Percentiles rank a stretch among this genome's conserved stretches.
phyloP scores from a whole-genome alignment of 2,329 filamentous ascomycete species.

The Diplodia seriata region DNA sequence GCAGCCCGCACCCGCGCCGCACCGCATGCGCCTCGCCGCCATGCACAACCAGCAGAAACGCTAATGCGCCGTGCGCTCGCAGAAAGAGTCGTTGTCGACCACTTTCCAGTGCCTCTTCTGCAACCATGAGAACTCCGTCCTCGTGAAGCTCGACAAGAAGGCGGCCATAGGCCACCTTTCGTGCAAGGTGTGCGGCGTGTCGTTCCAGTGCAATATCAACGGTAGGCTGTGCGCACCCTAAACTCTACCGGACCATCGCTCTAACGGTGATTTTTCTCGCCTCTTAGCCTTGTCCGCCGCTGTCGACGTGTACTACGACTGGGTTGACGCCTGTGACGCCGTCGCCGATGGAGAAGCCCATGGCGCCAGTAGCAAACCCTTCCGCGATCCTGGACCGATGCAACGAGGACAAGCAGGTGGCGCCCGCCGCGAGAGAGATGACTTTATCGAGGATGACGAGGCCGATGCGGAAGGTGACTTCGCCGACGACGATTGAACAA shows the following conservation, averaged over 20 bases:
- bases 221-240: slow-evolving; percentile 62
- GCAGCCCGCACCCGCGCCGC: slow-evolving; percentile 16
- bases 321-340: slow-evolving; percentile 91
- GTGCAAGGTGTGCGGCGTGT: slow-evolving; percentile 93
- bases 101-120: slow-evolving; percentile 98
- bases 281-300: slow-evolving; percentile 79
- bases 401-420: slow-evolving; percentile 20
- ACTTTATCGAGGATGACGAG: slow-evolving; percentile 50
- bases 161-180: slow-evolving; percentile 81
- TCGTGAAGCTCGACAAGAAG: slow-evolving; percentile 94
- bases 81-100: slow-evolving; percentile 73
- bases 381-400: slow-evolving; percentile 23
- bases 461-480: slow-evolving; percentile 49
- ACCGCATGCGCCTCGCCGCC: slow-evolving; percentile 9
- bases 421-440: slow-evolving; percentile 36
- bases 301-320: slow-evolving; percentile 96
- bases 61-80: slow-evolving; percentile 28
- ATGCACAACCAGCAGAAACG: slow-evolving; percentile 6
- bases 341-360: slow-evolving; percentile 67
- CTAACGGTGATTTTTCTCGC: neutral
- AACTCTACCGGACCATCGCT: neutral
- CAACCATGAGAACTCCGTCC: slow-evolving; percentile 93
- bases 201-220: slow-evolving; percentile 91
- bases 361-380: slow-evolving; percentile 40
- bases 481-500: slow-evolving; percentile 37